Base-by-base conservation (phyloP, 352 stramenopile species). In the Elongisporangium undulatum region DNA sequence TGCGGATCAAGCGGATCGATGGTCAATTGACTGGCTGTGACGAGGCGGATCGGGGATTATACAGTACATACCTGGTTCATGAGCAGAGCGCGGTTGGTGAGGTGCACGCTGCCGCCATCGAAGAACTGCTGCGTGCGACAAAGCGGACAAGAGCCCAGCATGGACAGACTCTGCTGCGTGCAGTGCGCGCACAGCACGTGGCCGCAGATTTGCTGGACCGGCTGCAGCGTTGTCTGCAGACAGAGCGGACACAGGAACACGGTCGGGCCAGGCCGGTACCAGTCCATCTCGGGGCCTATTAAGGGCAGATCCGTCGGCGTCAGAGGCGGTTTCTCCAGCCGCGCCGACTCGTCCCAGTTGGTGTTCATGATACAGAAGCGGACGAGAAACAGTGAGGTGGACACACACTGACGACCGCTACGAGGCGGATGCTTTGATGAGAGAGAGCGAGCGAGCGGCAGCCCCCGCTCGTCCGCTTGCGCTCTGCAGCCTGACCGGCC, bases 71-170 rank as follows among this genome's bases (percentile, higher is more conserved):
- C 29, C 29, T 41, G 29, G 29, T 41, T 41, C 29, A 41, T 41
- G 29, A 41, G 29, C 29, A 41, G 9, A 15, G 29, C 29, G 29
- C 29, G 29, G 29, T 41, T 41, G 29, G 29, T 41, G 29, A 41
- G 29, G 29, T 41, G 49, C 1, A 26, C 22, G 19, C 49, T 24
- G 1, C 22, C 19, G 2, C 55, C 61, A 16, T 34, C 69, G 38
- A 84, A 84, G 56, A 79, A 61, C 23, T 80, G 65, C 24, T 83
- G 77, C 4, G 77, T 67, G 63, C 81, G 72, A 53, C 77, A 87
- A 34, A 87, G 57, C 8, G 72, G 67, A 49, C 77, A 87, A 49
- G 67, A 58, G 10, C 72, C 68, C 13, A 82, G 39, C 15, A 67
- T 68, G 6, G 67, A 68, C 22, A 79, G 57, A 10, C 66, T 76